These are phyloP conservation scores for Fremontodendron californicum DNA, from an alignment of 345 rosid species.

Conservation along the genomic window DNA sequence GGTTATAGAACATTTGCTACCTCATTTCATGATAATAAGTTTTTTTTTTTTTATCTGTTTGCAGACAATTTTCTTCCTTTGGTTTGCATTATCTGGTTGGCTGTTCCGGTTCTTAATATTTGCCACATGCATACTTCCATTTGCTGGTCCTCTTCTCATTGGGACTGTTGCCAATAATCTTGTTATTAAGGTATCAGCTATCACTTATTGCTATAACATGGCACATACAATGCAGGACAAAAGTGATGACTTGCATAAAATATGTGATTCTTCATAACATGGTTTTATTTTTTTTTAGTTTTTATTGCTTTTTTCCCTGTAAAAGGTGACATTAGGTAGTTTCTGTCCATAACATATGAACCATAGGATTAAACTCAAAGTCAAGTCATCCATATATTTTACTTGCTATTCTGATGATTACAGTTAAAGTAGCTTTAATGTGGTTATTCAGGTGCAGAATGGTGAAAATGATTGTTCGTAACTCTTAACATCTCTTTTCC, in stretches of 20 bases:
- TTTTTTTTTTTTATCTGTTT: not conserved
- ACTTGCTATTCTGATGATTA: not conserved
- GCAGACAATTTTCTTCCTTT: constrained; percentile 78
- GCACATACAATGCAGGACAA: not conserved
- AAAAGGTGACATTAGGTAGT: not conserved
- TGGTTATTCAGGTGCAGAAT: not conserved
- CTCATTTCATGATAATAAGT: not conserved
- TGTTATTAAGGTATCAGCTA: constrained; percentile 64
- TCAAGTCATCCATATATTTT: not conserved
- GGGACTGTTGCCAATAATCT: constrained; percentile 87
- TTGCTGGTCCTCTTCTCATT: constrained; percentile 94
- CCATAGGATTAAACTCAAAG: not conserved
- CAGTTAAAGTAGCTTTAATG: not conserved
- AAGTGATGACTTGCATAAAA: not conserved
- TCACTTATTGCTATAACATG: not conserved
- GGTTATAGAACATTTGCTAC: not conserved
- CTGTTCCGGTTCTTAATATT: constrained; percentile 70
- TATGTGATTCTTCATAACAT: not conserved
- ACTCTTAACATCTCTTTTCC: not conserved
- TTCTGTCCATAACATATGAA: not conserved
- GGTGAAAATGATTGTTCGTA: not conserved
- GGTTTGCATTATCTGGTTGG: constrained; percentile 98
- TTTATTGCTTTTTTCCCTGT: not conserved
- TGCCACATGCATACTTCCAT: constrained; percentile 76
- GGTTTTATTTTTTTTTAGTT: not conserved